Evolutionary conservation across 1,139 yeast genomes (phyloP).

Genomic region (Lodderomyces orthopsilosis): DNA sequence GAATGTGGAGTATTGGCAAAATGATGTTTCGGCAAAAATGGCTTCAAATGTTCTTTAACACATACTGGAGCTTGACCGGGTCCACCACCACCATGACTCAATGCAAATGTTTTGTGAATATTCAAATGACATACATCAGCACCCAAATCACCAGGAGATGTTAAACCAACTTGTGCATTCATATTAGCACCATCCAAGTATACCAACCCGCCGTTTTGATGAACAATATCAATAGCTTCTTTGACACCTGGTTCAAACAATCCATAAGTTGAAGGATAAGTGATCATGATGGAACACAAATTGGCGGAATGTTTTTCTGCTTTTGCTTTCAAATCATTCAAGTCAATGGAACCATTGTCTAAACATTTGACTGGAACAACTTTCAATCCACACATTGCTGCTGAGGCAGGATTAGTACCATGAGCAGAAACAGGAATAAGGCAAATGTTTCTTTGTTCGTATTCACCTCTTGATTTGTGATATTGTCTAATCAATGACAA

Average conservation of each 20-base stretch:
- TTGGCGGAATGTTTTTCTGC: constrained; percentile 66
- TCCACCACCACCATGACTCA: constrained; percentile 99
- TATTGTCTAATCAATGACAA: constrained; percentile 81
- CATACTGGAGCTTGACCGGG: constrained; percentile 99
- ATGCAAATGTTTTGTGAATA: constrained; percentile 94
- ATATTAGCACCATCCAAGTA: constrained; percentile 98
- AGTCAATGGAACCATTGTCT: constrained; percentile 79
- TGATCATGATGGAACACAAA: constrained; percentile 90
- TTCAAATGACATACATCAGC: constrained; percentile 99
- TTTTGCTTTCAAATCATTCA: constrained; percentile 69
- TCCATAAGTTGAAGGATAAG: constrained; percentile 97
- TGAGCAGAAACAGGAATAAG: constrained; percentile 96
- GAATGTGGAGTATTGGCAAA: constrained; percentile 58
- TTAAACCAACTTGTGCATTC: constrained; percentile 98
- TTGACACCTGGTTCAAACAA: constrained; percentile 90
- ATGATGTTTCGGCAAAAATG: constrained; percentile 80
- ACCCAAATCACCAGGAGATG: constrained; percentile 96
- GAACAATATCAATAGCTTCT: constrained; percentile 81
- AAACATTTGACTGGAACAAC: constrained; percentile 91
- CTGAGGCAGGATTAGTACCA: constrained; percentile 98
- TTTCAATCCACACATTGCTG: constrained; percentile 94
- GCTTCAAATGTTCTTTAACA: constrained; percentile 77
- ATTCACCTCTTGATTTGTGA: constrained; percentile 68
- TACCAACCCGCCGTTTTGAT: constrained; percentile 87
- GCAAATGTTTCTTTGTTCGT: constrained; percentile 72